Evolutionary conservation across 305 asterid species (phyloP).

Genomic region (Plantago coronopus): DNA sequence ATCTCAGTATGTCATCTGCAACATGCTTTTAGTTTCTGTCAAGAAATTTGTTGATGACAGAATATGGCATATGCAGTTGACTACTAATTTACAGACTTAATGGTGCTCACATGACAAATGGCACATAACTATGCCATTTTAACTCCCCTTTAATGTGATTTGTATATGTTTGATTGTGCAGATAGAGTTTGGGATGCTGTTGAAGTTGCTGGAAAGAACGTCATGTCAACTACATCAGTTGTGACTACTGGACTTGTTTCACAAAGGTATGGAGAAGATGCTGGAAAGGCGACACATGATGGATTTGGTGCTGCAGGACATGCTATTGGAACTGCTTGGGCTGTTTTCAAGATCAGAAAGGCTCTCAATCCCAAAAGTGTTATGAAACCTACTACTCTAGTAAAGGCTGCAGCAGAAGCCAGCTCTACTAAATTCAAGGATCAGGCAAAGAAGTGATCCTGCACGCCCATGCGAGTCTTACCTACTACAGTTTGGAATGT

Average conservation of each 20-base stretch:
- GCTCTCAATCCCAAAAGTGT: constrained; percentile 71
- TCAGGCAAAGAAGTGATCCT: constrained; percentile 24
- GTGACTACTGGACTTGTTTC: constrained; percentile 80
- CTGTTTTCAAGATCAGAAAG: constrained; percentile 78
- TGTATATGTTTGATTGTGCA: constrained; percentile 19
- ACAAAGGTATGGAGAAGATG: constrained; percentile 73
- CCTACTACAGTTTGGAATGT: not conserved
- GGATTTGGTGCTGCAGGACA: constrained; percentile 89
- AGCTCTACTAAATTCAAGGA: constrained; percentile 45
- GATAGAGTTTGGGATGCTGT: constrained; percentile 76
- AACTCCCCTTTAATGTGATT: not conserved
- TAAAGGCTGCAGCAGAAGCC: constrained; percentile 59
- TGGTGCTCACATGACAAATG: too few species aligned
- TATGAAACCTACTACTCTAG: constrained; percentile 53
- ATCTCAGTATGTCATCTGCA: too few species aligned
- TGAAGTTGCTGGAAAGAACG: constrained; percentile 77
- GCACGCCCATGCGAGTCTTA: not conserved
- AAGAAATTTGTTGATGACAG: too few species aligned
- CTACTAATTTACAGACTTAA: too few species aligned
- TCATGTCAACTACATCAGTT: constrained; percentile 64
- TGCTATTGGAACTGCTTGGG: constrained; percentile 87
- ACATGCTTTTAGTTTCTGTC: too few species aligned
- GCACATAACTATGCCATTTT: not conserved
- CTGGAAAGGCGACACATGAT: constrained; percentile 50
- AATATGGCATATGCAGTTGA: too few species aligned